Evolutionary conservation across 805 yeast species (phyloP).

Genomic region (Saturnispora dispora): DNA sequence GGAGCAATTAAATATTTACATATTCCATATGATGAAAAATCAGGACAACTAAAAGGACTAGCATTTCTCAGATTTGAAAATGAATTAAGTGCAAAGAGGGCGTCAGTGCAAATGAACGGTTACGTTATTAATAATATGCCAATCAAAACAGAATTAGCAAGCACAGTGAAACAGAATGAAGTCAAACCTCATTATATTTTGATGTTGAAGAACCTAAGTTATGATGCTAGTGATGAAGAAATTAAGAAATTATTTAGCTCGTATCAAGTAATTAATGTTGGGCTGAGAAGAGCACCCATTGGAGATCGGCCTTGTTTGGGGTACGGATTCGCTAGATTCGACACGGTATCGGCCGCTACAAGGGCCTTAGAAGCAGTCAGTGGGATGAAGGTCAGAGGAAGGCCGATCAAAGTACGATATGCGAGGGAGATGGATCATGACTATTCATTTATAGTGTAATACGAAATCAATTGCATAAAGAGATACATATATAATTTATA

Average conservation of each 20-base stretch:
- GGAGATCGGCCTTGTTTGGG: constrained; percentile 30
- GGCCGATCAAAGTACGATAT: constrained; percentile 30
- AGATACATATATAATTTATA: neutral
- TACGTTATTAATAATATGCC: constrained; percentile 23
- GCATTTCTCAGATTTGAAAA: constrained; percentile 21
- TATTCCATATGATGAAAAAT: constrained; percentile 13
- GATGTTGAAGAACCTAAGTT: constrained; percentile 23
- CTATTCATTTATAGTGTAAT: constrained; percentile 21
- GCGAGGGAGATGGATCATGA: constrained; percentile 21
- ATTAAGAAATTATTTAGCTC: constrained; percentile 21
- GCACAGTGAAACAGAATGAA: constrained; percentile 9
- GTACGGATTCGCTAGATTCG: constrained; percentile 57
- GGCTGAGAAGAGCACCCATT: constrained; percentile 23
- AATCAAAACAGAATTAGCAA: constrained; percentile 16
- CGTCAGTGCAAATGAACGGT: constrained; percentile 26
- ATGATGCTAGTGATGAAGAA: constrained; percentile 20
- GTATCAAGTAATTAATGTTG: constrained; percentile 23
- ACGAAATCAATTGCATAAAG: neutral
- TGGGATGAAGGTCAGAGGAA: constrained; percentile 36
- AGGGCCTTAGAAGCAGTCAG: constrained; percentile 38
- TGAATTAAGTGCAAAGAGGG: constrained; percentile 17
- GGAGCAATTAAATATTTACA: constrained; percentile 17
- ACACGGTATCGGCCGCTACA: constrained; percentile 31
- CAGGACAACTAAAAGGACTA: constrained; percentile 18
- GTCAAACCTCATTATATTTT: constrained; percentile 18